These are phyloP conservation scores for Pseudevernia furfuracea DNA, from an alignment of 495 filamentous ascomycete species.

Conservation along the genomic window DNA sequence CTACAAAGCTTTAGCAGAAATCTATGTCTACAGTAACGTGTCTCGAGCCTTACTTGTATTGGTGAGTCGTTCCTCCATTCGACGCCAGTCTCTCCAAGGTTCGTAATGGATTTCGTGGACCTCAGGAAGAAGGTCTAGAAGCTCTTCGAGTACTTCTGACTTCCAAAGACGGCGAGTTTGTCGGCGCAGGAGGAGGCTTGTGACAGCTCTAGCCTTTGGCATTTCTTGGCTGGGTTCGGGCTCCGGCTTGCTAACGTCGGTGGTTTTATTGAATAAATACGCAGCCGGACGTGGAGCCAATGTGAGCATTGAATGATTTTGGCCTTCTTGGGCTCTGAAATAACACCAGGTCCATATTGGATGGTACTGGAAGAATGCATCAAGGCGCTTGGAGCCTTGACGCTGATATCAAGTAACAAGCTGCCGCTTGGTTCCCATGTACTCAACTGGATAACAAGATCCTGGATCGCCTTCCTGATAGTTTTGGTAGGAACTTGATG, in stretches of 20 bases:
- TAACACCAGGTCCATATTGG: conserved; percentile 16
- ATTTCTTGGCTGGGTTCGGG: conserved; percentile 19
- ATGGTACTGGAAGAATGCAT: conserved; percentile 31
- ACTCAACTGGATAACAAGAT: conserved; percentile 34
- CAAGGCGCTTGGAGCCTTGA: conserved; percentile 35
- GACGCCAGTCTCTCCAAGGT: conserved; percentile 24
- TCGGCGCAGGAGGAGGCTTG: conserved; percentile 25
- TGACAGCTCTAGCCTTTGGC: conserved; percentile 24
- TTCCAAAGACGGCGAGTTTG: conserved; percentile 23
- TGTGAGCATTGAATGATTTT: conserved; percentile 19
- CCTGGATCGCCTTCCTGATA: conserved; percentile 32
- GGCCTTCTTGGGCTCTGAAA: conserved; percentile 19
- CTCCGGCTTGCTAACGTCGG: conserved; percentile 12
- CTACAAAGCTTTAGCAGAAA: conserved; percentile 20
- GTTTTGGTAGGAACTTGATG: conserved; percentile 24
- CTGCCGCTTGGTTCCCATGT: conserved; percentile 32
- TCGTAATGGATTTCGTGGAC: conserved; percentile 25
- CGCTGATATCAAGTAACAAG: conserved; percentile 37
- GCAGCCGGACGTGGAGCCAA: conserved; percentile 20
- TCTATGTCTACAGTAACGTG: conserved; percentile 18
- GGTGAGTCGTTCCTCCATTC: conserved; percentile 20
- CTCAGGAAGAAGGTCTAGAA: conserved; percentile 25
- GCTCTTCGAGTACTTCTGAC: conserved; percentile 19
- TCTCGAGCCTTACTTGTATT: conserved; percentile 20
- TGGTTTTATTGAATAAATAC: conserved; percentile 17